A percentile compares a stretch with the other conserved stretches of the same genome.
These are phyloP conservation scores for Bigelowiella natans DNA, from an alignment of 78 protist genomes.

Conservation along the genomic window DNA sequence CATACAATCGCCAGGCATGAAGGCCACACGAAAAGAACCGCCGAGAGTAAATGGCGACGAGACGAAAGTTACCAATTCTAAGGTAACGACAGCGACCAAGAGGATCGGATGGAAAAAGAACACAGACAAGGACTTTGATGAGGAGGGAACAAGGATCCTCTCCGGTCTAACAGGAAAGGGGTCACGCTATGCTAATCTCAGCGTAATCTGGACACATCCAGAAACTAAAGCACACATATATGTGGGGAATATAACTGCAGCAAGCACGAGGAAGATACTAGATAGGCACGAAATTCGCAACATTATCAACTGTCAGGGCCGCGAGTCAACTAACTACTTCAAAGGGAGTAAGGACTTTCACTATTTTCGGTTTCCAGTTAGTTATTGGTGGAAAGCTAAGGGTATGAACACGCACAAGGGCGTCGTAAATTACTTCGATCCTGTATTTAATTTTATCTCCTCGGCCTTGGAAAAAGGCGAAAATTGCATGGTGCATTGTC, in stretches of 20 bases:
- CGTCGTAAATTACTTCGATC: not conserved
- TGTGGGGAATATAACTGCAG: slow-evolving; percentile 4
- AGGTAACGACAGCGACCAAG: too few species aligned
- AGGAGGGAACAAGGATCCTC: too few species aligned
- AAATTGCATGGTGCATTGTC: slow-evolving; percentile 1
- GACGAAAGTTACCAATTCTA: too few species aligned
- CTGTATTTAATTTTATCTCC: not conserved
- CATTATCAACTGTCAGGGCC: slow-evolving; percentile 17
- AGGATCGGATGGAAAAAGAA: too few species aligned
- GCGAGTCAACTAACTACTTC: not conserved
- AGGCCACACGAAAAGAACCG: too few species aligned
- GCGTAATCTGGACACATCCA: not conserved
- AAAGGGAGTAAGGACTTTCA: not conserved
- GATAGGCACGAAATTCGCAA: not conserved
- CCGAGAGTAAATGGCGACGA: too few species aligned
- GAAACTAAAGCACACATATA: not conserved
- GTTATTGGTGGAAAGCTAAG: slow-evolving; percentile 1
- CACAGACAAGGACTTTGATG: too few species aligned
- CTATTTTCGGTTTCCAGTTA: slow-evolving; percentile 3
- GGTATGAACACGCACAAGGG: not conserved
- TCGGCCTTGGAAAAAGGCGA: not conserved
- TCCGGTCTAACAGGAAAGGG: too few species aligned
- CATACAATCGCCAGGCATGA: too few species aligned
- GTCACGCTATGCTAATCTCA: too few species aligned
- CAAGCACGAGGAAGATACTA: not conserved